Evolutionary conservation across 2,329 filamentous ascomycete genomes (phyloP).

Genomic region (Plenodomus lindquistii): DNA sequence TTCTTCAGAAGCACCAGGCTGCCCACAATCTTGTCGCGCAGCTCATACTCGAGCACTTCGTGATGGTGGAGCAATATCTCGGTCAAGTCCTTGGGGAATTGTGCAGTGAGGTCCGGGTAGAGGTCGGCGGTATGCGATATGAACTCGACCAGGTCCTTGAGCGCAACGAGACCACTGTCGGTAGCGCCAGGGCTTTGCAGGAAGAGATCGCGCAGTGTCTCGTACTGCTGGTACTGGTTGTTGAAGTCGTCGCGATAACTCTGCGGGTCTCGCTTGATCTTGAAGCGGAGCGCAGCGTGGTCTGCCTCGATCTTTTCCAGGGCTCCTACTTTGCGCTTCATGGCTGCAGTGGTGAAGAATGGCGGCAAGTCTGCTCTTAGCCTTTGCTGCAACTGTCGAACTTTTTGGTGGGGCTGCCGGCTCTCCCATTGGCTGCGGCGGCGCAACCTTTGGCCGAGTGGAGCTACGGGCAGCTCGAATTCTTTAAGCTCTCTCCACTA

Average conservation of each 20-base stretch:
- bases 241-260: constrained; percentile 70
- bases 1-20: constrained; percentile 84
- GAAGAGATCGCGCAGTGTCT: constrained; percentile 89
- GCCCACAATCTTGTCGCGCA: constrained; percentile 92
- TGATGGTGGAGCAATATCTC: constrained; percentile 82
- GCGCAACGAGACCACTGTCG: constrained; percentile 77
- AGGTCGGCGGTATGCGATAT: constrained; percentile 92
- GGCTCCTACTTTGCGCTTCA: constrained; percentile 86
- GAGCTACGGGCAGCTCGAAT: constrained; percentile 10
- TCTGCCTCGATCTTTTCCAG: constrained; percentile 90
- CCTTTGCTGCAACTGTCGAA: constrained; percentile 14
- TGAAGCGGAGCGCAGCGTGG: constrained; percentile 80
- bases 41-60: constrained; percentile 76
- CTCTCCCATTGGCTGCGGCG: constrained; percentile 13
- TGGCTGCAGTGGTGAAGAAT: constrained; percentile 51
- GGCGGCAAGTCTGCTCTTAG: not conserved
- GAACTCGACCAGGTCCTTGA: constrained; percentile 91
- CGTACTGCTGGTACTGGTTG: constrained; percentile 88
- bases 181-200: constrained; percentile 78
- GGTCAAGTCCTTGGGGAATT: constrained; percentile 80
- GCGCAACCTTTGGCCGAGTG: constrained; percentile 16
- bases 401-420: constrained; percentile 21
- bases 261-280: constrained; percentile 82
- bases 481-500: constrained; percentile 2
- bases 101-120: constrained; percentile 78